phyloP scores from a whole-genome alignment of 2,329 filamentous ascomycete species.

The Chaetomiaceae sp. region DNA sequence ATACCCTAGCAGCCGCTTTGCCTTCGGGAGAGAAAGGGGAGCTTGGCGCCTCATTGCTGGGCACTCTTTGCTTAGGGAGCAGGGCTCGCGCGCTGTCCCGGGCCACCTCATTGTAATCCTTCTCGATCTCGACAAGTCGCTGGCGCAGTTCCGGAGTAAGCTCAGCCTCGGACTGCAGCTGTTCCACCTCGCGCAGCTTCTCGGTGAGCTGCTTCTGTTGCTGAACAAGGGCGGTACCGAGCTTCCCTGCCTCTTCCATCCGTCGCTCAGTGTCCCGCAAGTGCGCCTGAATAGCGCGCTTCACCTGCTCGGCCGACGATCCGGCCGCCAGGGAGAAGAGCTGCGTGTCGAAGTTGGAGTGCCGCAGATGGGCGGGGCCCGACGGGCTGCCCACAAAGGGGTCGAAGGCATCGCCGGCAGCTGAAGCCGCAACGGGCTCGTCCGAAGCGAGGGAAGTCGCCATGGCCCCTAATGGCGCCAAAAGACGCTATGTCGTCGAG shows the following conservation, averaged over 20 bases:
- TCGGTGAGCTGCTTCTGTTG: slow-evolving; percentile 82
- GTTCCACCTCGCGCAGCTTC: slow-evolving; percentile 78
- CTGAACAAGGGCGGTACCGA: slow-evolving; percentile 81
- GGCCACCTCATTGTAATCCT: slow-evolving; percentile 91
- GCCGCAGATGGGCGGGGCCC: slow-evolving; percentile 57
- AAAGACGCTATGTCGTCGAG: slow-evolving; percentile 1
- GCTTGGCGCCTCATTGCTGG: slow-evolving; percentile 59
- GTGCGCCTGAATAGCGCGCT: slow-evolving; percentile 84
- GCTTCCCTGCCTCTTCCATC: slow-evolving; percentile 82
- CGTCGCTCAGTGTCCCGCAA: slow-evolving; percentile 87
- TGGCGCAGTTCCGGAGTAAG: slow-evolving; percentile 77
- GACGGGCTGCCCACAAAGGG: slow-evolving; percentile 53
- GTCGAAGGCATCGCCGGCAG: slow-evolving; percentile 36
- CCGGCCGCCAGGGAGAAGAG: slow-evolving; percentile 72
- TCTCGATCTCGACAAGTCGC: slow-evolving; percentile 82
- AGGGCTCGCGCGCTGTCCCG: slow-evolving; percentile 86
- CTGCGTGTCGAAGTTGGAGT: slow-evolving; percentile 77
- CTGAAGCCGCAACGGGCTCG: slow-evolving; percentile 22
- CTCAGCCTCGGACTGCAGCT: slow-evolving; percentile 69
- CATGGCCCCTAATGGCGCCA: slow-evolving; percentile 21
- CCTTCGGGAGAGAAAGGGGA: slow-evolving; percentile 52
- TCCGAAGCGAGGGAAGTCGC: slow-evolving; percentile 25
- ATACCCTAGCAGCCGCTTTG: slow-evolving; percentile 50
- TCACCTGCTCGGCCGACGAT: slow-evolving; percentile 79
- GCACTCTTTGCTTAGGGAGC: slow-evolving; percentile 75